phyloP scores from a whole-genome alignment of 192 early-diverging fungal species.

The Umbelopsis ramanniana region DNA sequence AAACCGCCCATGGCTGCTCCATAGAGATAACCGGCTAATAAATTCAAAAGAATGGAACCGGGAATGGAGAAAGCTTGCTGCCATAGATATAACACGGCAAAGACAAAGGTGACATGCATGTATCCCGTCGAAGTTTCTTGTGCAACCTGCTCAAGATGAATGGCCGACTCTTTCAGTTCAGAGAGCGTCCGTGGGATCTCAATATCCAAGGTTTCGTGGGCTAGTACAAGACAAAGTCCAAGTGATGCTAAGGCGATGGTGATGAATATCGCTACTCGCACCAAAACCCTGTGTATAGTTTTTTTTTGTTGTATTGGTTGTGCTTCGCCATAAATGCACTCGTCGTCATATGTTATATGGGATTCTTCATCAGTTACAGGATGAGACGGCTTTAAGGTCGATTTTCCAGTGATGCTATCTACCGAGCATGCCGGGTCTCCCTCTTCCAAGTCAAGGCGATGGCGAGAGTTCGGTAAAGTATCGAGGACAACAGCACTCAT shows the following conservation, averaged over 20 bases:
- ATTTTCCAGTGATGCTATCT: not conserved
- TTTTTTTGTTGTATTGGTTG: not conserved
- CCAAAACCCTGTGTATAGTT: not conserved
- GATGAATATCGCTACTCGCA: conserved; percentile 28
- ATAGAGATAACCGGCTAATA: conserved; percentile 39
- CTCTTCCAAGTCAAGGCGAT: not conserved
- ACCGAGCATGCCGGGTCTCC: not conserved
- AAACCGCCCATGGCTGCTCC: conserved; percentile 28
- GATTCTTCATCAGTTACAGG: not conserved
- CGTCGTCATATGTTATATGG: not conserved
- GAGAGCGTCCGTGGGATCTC: conserved; percentile 51
- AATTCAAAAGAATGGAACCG: conserved; percentile 54
- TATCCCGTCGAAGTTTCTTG: conserved; percentile 47
- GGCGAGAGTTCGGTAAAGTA: not conserved
- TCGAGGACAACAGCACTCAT: not conserved
- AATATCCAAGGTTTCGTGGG: conserved; percentile 31
- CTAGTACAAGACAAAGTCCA: conserved; percentile 20
- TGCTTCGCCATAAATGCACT: not conserved
- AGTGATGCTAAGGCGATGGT: conserved; percentile 29
- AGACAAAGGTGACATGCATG: conserved; percentile 44
- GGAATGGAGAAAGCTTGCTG: conserved; percentile 62
- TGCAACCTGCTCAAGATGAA: conserved; percentile 47
- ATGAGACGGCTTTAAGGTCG: not conserved
- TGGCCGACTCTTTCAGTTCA: conserved; percentile 51
- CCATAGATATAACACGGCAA: conserved; percentile 56